Percentiles rank a stretch among this genome's conserved stretches.
These are phyloP conservation scores for Cryptosporidium felis DNA, from an alignment of 169 alveolate species.

Conservation along the genomic window DNA sequence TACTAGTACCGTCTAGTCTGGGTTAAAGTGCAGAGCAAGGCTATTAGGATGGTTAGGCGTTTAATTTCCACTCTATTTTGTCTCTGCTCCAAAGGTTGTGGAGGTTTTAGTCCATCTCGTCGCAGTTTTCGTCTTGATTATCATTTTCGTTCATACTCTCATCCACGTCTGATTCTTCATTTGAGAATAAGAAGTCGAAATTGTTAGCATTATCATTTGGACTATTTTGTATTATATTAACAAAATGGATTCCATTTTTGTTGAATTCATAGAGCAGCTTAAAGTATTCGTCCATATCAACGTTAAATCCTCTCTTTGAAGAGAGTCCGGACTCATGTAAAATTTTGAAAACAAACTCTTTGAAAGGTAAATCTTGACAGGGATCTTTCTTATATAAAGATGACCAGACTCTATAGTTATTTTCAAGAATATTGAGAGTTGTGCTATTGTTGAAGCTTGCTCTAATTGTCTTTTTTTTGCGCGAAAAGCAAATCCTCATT, in stretches of 20 bases:
- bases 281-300: conserved; percentile 87
- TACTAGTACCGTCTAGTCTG: no score
- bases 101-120: neutral
- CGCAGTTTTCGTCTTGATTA: neutral
- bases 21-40: neutral
- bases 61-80: neutral
- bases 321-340: conserved; percentile 80
- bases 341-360: conserved; percentile 72
- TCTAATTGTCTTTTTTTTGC: conserved; percentile 96
- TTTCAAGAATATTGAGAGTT: conserved; percentile 90
- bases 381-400: conserved; percentile 81
- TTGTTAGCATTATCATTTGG: no score
- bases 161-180: neutral
- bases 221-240: conserved; percentile 1
- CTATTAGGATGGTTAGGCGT: neutral
- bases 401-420: conserved; percentile 90
- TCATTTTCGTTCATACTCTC: conserved; percentile 10
- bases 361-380: conserved; percentile 46
- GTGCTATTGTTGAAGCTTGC: conserved; percentile 94
- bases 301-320: conserved; percentile 83
- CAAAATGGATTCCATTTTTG: conserved; percentile 87
- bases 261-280: conserved; percentile 86
- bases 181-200: neutral
- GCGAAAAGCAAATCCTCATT: conserved; percentile 94
- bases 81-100: neutral